phyloP scores from a whole-genome alignment of 192 early-diverging fungal genomes.

The Polychytrium aggregatum region DNA sequence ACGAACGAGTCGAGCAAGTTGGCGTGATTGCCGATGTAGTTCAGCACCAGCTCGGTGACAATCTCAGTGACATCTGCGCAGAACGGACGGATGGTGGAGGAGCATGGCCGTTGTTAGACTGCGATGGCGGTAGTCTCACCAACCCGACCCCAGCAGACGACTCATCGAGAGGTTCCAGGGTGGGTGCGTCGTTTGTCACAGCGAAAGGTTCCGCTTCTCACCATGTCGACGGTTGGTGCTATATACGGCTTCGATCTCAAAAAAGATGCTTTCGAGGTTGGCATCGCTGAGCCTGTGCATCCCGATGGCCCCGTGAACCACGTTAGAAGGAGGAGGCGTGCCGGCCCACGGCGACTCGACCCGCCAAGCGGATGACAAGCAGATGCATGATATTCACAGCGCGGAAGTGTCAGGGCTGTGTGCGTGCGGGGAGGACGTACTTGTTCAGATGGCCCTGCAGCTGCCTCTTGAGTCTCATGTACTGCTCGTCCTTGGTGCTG shows the following conservation, averaged over 20 bases:
- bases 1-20: constrained; percentile 88
- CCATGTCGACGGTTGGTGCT: constrained; percentile 52
- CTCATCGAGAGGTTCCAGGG: constrained; percentile 1
- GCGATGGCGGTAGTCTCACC: too few species aligned
- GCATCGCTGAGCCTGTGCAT: constrained; percentile 72
- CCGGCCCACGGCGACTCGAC: too few species aligned
- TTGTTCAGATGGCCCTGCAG: constrained; percentile 84
- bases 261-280: constrained; percentile 82
- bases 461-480: constrained; percentile 61
- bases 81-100: too few species aligned
- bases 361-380: too few species aligned
- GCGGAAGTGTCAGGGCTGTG: too few species aligned
- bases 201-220: constrained; percentile 14
- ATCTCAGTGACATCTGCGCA: constrained; percentile 76
- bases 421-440: constrained; percentile 4
- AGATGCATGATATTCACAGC: too few species aligned
- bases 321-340: too few species aligned
- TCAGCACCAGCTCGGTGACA: constrained; percentile 62
- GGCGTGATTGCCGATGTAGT: constrained; percentile 66
- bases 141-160: too few species aligned
- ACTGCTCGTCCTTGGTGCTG: constrained; percentile 50
- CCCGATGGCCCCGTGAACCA: too few species aligned
- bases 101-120: background rate
- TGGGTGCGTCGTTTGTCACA: background rate
- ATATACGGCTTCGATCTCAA: constrained; percentile 69